phyloP scores from a whole-genome alignment of 1,284 basidiomycete genomes.

The Austropuccinia psidii region DNA sequence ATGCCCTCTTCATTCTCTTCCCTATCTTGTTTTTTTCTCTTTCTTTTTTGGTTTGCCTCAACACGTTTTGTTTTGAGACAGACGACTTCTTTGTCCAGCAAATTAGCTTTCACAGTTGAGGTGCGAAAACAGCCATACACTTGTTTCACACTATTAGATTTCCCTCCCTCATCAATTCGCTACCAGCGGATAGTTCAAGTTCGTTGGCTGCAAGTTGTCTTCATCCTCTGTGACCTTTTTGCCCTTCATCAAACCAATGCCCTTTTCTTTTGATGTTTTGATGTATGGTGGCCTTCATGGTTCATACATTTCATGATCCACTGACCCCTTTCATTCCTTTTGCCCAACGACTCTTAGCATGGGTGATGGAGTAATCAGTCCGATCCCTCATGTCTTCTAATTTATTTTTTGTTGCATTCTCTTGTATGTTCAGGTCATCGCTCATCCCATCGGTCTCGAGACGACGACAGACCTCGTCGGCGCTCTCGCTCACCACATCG shows the following conservation, averaged over 20 bases:
- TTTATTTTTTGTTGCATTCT: not conserved
- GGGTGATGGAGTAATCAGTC: not conserved
- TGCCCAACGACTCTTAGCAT: not conserved
- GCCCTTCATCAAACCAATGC: not conserved
- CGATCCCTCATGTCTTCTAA: constrained; percentile 4
- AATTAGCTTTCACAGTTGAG: not conserved
- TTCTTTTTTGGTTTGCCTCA: not conserved
- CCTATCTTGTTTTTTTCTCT: not conserved
- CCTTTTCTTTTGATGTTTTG: not conserved
- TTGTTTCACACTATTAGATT: not conserved
- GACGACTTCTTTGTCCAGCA: not conserved
- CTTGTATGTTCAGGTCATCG: constrained; percentile 23
- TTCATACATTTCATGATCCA: not conserved
- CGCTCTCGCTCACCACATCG: constrained; percentile 32
- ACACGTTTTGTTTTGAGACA: not conserved
- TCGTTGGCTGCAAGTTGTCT: constrained; percentile 1
- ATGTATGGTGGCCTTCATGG: not conserved
- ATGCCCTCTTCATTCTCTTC: not conserved
- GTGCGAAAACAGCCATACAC: not conserved
- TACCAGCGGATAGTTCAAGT: not conserved
- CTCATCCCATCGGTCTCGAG: constrained; percentile 30
- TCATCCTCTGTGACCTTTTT: not conserved
- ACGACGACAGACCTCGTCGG: constrained; percentile 26
- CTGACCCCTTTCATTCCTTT: not conserved
- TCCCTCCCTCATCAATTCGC: not conserved